phyloP scores from a whole-genome alignment of 345 rosid genomes.

The Salix koriyanagi region DNA sequence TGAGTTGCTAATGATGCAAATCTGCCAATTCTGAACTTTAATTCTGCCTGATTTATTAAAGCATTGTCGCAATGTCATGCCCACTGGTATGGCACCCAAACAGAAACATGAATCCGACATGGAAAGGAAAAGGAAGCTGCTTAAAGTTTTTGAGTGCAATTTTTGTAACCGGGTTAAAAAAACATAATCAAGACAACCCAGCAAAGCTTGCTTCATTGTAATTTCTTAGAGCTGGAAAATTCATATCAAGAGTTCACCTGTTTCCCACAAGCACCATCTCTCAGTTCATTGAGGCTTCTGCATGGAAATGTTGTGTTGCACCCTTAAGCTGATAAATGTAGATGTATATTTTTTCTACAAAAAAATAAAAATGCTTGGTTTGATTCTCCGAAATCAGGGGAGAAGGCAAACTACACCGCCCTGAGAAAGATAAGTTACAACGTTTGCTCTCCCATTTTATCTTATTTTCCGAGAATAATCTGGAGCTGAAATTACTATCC shows the following conservation, averaged over 20 bases:
- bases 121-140: not conserved
- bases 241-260: too few relatives aligned
- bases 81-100: not conserved
- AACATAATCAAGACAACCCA: not conserved
- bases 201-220: not conserved
- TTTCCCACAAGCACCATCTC: not conserved
- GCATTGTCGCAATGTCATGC: not conserved
- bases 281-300: not conserved
- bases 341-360: not conserved
- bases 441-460: too few relatives aligned
- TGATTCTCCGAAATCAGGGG: not conserved
- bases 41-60: conserved; percentile 3
- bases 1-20: conserved; percentile 18
- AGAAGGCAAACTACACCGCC: not conserved
- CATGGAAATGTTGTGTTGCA: not conserved
- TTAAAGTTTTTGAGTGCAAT: not conserved
- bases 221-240: not conserved
- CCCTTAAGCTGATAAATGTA: not conserved
- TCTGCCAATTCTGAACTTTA: conserved; percentile 4
- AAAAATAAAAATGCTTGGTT: not conserved
- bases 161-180: not conserved
- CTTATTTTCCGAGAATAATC: not conserved
- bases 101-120: not conserved
- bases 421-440: too few relatives aligned
- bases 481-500: not conserved